These are phyloP conservation scores for Kwoniella dendrophila DNA, from an alignment of 768 basidiomycete genomes.

Conservation along the genomic window DNA sequence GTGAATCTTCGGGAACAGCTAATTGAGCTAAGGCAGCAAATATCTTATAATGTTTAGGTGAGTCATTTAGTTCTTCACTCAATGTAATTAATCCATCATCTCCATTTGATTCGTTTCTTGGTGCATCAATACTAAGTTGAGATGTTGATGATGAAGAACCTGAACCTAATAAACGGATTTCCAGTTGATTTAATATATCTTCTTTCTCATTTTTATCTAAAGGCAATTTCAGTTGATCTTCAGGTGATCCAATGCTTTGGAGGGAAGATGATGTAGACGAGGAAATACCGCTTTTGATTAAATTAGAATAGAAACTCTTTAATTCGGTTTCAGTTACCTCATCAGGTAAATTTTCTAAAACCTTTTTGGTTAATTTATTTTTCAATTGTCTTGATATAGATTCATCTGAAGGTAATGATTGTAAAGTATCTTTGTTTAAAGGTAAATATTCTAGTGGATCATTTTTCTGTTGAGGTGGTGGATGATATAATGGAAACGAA, in stretches of 20 bases:
- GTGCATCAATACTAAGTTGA: too few species aligned
- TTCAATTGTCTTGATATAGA: conserved; percentile 9
- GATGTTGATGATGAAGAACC: not conserved
- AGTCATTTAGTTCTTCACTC: not conserved
- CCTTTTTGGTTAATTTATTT: conserved; percentile 13
- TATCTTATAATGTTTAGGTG: conserved; percentile 7
- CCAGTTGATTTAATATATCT: conserved; percentile 10
- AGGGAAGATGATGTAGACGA: not conserved
- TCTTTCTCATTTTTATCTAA: conserved; percentile 12
- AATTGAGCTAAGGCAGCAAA: conserved; percentile 1
- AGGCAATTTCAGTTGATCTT: conserved; percentile 12
- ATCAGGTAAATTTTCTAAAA: conserved; percentile 14
- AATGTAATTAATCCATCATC: not conserved
- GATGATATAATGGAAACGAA: conserved; percentile 19
- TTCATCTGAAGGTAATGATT: conserved; percentile 7
- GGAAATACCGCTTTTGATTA: conserved; percentile 19
- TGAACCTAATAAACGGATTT: conserved; percentile 5
- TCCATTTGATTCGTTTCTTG: not conserved
- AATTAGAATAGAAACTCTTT: conserved; percentile 23
- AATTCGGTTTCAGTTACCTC: conserved; percentile 25
- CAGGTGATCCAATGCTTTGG: conserved; percentile 4
- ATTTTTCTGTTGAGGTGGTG: not conserved
- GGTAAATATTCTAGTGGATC: conserved; percentile 14
- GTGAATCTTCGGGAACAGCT: conserved; percentile 3
- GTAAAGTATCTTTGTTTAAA: conserved; percentile 16